Percentiles rank a stretch among this genome's conserved stretches.
phyloP scores from a whole-genome alignment of 2,329 filamentous ascomycete species.

The Ophiocordyceps camponoti-saundersi region DNA sequence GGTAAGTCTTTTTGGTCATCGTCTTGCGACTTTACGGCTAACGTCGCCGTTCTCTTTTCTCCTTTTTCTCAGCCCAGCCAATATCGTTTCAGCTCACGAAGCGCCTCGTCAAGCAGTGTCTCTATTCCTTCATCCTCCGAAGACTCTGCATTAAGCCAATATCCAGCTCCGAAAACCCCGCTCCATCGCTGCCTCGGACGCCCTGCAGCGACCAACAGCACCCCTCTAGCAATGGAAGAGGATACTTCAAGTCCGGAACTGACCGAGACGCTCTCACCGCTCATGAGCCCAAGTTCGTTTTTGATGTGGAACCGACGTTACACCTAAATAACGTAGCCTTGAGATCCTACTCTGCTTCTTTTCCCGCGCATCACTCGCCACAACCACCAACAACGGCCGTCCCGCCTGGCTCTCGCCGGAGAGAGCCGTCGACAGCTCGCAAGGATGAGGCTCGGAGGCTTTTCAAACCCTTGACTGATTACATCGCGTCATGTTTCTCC shows the following conservation, averaged over 20 bases:
- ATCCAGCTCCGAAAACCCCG: conserved; percentile 2
- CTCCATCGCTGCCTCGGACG: background rate
- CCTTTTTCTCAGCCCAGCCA: conserved; percentile 8
- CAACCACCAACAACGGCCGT: conserved; percentile 5
- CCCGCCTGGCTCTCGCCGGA: conserved; percentile 4
- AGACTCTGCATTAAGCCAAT: conserved; percentile 6
- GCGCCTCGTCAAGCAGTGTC: conserved; percentile 15
- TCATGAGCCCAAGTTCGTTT: conserved; percentile 10
- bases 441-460: conserved; percentile 34
- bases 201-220: conserved; percentile 3
- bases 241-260: background rate
- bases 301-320: conserved; percentile 20
- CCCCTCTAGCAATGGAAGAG: conserved; percentile 1
- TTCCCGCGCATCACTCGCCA: conserved; percentile 19
- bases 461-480: conserved; percentile 65
- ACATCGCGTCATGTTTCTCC: conserved; percentile 51
- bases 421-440: conserved; percentile 5
- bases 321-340: conserved; percentile 7
- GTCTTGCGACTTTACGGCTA: background rate
- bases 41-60: background rate
- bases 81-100: conserved; percentile 18
- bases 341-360: conserved; percentile 28
- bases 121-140: conserved; percentile 13
- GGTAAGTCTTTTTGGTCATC: conserved; percentile 1
- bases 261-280: background rate